Evolutionary conservation across 352 stramenopile species (phyloP), one percentile per base, ranked within the genome.

Genomic region (Poterioochromonas sp.): DNA sequence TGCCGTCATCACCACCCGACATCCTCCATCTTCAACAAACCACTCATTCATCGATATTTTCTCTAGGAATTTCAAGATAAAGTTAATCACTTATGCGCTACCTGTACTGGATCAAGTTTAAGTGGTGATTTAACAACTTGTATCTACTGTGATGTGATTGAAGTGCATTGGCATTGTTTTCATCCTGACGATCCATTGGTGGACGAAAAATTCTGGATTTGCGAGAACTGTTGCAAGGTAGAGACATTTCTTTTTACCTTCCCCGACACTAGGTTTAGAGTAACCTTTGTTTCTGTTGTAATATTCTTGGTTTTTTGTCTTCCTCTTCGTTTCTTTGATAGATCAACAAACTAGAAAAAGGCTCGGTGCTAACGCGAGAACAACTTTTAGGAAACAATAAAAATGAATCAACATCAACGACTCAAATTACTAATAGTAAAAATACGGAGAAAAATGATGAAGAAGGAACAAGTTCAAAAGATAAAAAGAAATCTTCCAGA

Each of bases 161-260:
- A 5, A 43, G 32, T 71, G 1, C 62, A 71, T 43, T 41, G n/a
- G 34, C 62, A 71, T 43, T 71, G 62, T 29, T 71, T 71, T 40
- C 54, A 5, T 65, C 54, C 54, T 39, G 54, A 35, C 12, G 54
- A 35, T 11, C 8, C 8, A 15, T 32, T 29, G 26, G 8, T 39
- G 26, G 3, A 29, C 5, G 34, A 32, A 32, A 32, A 65, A 35
- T 39, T 35, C 5, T 65, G 8, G n/a, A 65, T 65, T 15, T 65
- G 8, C 26, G n/a, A 35, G 12, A 39, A 35, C 26, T 65, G 8
- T 65, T 65, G 8, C n/a, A 39, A 39, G 5, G 8, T 65, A 32
- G 26, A 51, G 5, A 20, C 5, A 51, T 51, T 51, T 5, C 18
- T 18, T 51, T 20, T 51, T 20, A 51, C 18, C 5, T 51, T 51